Base-by-base conservation (phyloP, 768 basidiomycete species). In the Rhizopogon vulgaris region DNA sequence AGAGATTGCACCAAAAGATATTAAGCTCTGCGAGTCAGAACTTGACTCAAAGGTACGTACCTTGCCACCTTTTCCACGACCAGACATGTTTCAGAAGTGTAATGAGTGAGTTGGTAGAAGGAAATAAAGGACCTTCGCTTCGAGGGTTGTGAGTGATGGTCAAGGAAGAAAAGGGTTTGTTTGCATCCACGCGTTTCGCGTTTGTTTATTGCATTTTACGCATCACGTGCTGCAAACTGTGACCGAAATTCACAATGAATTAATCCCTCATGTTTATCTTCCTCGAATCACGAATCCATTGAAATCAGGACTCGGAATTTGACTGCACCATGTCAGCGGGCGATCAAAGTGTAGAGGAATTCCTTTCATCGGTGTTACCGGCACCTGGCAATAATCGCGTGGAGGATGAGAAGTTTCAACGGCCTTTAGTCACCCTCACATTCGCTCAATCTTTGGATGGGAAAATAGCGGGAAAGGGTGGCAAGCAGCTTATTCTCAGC, bases 361-460 rank as follows among this genome's bases (percentile, higher is more conserved):
- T 68, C 51, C 60, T 68, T 36, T 56, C 60, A 34, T 62, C 66
- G 9, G 62, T 68, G 9, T 60, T 68, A 17, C 63, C 67, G 39
- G 30, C 6, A 27, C 28, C 38, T 46, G 48, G 8, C 4, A 3
- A 32, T 17, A 27, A 56, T 3, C 41, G 41, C 36, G 37, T 5
- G 1, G 36, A 30, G 6, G 55, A 59, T 39, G 60, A 62, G 34
- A 56, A 57, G 3, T 27, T 30, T 28, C 59, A 52, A 7, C 71
- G 80, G 8, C 86, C 87, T 0, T 73, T 72, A 48, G 81, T 92
- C n/a, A 91, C 90, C 0, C 71, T 92, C 17, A 89, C 90, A 2
- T 92, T 90, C 62, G 90, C 90, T 2, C 89, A 92, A 63, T 91
- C 90, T 2, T 69, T 90, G 49, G 89, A 99, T 69, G 90, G 83